These are phyloP conservation scores for Jackrogersella minutella DNA, from an alignment of 495 filamentous ascomycete species.

Conservation along the genomic window DNA sequence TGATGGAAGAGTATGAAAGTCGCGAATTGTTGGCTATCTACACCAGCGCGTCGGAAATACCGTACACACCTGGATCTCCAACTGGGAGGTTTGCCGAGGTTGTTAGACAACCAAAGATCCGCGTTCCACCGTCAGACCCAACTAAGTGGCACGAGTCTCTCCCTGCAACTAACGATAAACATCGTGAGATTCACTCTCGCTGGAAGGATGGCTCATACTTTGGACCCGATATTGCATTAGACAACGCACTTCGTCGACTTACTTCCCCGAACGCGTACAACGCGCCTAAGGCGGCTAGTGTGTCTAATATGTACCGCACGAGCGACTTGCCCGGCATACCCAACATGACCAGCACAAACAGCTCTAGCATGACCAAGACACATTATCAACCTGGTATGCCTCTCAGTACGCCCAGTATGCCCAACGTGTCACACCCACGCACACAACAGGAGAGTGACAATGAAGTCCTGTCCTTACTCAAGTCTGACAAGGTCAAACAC, in stretches of 20 bases:
- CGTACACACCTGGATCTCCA: conserved; percentile 78
- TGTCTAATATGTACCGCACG: no score
- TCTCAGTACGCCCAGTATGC: no score
- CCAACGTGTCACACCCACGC: not conserved
- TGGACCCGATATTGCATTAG: conserved; percentile 24
- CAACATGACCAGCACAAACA: no score
- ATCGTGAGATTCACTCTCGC: conserved; percentile 47
- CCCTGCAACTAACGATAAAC: conserved; percentile 27
- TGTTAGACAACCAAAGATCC: conserved; percentile 15
- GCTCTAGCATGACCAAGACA: no score
- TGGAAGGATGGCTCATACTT: conserved; percentile 31
- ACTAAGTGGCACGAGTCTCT: conserved; percentile 36
- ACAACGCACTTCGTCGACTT: conserved; percentile 34
- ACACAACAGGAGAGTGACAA: conserved; percentile 21
- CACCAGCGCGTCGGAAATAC: conserved; percentile 75
- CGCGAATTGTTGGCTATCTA: conserved; percentile 88
- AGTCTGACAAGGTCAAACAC: conserved; percentile 47
- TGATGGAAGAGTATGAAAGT: conserved; percentile 74
- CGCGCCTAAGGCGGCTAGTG: no score
- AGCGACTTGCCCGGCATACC: no score
- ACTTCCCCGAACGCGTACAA: no score
- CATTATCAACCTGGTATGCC: no score
- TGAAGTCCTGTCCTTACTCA: conserved; percentile 42
- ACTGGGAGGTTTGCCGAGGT: conserved; percentile 41
- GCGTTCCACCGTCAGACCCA: conserved; percentile 30